These are phyloP conservation scores for Pseudocercospora ulei DNA, from an alignment of 2,329 filamentous ascomycete species.

Conservation along the genomic window DNA sequence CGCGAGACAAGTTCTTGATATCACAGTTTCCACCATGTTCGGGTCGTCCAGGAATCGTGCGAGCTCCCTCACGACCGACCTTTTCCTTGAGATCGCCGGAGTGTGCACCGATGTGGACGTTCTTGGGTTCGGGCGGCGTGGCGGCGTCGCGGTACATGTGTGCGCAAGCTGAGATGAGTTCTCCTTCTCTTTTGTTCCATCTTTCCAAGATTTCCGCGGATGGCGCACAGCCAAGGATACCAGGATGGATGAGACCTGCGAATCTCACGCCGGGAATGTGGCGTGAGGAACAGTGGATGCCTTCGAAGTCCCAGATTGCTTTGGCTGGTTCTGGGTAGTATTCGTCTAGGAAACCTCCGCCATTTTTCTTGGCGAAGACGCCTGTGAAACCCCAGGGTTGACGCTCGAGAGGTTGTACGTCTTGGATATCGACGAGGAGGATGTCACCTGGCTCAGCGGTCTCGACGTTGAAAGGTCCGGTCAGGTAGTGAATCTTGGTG, in stretches of 20 bases:
- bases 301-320: slow-evolving; percentile 69
- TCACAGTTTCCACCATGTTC: slow-evolving; percentile 89
- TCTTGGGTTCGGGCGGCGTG: slow-evolving; percentile 61
- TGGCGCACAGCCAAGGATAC: slow-evolving; percentile 82
- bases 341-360: slow-evolving; percentile 76
- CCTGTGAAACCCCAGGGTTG: slow-evolving; percentile 87
- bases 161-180: slow-evolving; percentile 60
- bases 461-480: slow-evolving; percentile 79
- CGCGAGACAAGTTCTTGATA: slow-evolving; percentile 74
- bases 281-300: slow-evolving; percentile 70
- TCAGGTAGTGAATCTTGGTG: slow-evolving; percentile 76
- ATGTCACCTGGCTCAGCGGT: slow-evolving; percentile 76
- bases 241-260: slow-evolving; percentile 75
- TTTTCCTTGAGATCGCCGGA: slow-evolving; percentile 49
- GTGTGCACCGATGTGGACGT: slow-evolving; percentile 62
- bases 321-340: slow-evolving; percentile 71
- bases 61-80: slow-evolving; percentile 66
- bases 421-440: slow-evolving; percentile 79
- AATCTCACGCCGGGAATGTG: slow-evolving; percentile 84
- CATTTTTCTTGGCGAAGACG: slow-evolving; percentile 68
- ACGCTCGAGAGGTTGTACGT: slow-evolving; percentile 79
- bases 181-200: slow-evolving; percentile 76
- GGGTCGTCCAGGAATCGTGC: slow-evolving; percentile 73
- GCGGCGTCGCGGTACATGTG: slow-evolving; percentile 63
- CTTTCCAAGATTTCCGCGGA: slow-evolving; percentile 64